phyloP scores from a whole-genome alignment of 139 green algal genomes.

The Picochlorum costavermella region DNA sequence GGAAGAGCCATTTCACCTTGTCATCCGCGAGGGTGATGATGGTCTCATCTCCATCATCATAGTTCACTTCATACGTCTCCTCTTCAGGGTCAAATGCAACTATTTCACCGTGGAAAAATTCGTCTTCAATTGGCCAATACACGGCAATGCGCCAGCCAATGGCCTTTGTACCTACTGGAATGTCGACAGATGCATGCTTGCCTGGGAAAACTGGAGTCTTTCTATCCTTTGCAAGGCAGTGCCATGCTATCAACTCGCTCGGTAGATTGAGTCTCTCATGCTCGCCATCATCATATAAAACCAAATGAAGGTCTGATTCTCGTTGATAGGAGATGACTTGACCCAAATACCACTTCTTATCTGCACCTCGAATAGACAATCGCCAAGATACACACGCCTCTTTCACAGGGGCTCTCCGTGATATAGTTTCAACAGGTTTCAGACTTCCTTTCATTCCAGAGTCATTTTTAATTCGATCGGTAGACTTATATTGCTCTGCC shows the following conservation, averaged over 20 bases:
- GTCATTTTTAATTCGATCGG: conserved; percentile 1
- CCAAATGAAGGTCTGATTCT: conserved; percentile 8
- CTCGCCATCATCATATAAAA: conserved; percentile 61
- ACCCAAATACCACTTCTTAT: conserved; percentile 23
- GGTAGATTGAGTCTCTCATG: conserved; percentile 58
- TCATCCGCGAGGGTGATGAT: conserved; percentile 33
- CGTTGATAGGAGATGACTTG: conserved; percentile 27
- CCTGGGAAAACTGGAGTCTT: background rate
- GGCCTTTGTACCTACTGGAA: conserved; percentile 23
- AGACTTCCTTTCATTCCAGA: background rate
- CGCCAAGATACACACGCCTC: conserved; percentile 23
- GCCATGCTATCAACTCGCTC: conserved; percentile 41
- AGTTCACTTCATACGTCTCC: conserved; percentile 45
- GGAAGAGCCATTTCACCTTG: conserved; percentile 54
- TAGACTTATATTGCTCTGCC: background rate
- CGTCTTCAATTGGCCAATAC: conserved; percentile 48
- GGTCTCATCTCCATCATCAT: conserved; percentile 45
- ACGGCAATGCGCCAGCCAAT: conserved; percentile 62
- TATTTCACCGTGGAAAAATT: conserved; percentile 39
- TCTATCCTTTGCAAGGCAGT: conserved; percentile 1
- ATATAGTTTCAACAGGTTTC: background rate
- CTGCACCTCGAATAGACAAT: conserved; percentile 36
- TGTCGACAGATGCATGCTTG: background rate
- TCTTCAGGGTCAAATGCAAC: conserved; percentile 33
- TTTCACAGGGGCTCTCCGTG: background rate